Evolutionary conservation across 495 filamentous ascomycete species (phyloP).

Genomic region (Baudoinia panamericana): DNA sequence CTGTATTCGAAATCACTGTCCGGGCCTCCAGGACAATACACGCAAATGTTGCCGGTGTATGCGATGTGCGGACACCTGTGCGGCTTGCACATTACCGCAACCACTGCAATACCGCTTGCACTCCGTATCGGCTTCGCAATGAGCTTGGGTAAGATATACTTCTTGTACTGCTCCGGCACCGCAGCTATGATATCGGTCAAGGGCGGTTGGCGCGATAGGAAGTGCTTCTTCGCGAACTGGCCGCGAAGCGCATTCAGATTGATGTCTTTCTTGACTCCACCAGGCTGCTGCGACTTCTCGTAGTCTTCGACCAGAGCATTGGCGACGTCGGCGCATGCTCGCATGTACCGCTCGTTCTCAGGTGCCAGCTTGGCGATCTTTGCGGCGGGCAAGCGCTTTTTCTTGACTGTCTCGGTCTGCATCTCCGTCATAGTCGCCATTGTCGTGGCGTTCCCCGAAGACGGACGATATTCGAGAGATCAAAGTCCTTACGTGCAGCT

Average conservation of each 20-base stretch:
- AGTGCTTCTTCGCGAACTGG: conserved; percentile 85
- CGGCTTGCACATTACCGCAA: conserved; percentile 98
- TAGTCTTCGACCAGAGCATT: conserved; percentile 85
- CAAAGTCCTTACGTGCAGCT: too few species aligned
- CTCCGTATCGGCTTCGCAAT: conserved; percentile 91
- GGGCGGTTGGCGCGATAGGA: conserved; percentile 68
- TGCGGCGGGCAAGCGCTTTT: conserved; percentile 34
- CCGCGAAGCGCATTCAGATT: conserved; percentile 84
- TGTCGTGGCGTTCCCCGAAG: too few species aligned
- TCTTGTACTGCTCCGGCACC: conserved; percentile 97
- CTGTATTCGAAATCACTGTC: conserved; percentile 98
- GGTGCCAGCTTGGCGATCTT: conserved; percentile 68
- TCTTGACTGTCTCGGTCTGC: conserved; percentile 36
- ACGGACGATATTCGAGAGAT: too few species aligned
- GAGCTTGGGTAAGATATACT: conserved; percentile 90
- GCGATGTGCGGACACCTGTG: conserved; percentile 96
- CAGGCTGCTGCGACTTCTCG: conserved; percentile 60
- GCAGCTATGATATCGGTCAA: conserved; percentile 95
- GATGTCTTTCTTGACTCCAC: conserved; percentile 63
- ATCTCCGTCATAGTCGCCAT: conserved; percentile 51
- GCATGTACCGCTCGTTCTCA: conserved; percentile 85
- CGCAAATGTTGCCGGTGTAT: conserved; percentile 96
- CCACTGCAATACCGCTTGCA: conserved; percentile 76
- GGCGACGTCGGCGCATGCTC: conserved; percentile 89
- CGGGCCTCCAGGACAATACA: conserved; percentile 94